Evolutionary conservation across 176 grass and related monocot species (phyloP).

Genomic region (Hordeum marinum): DNA sequence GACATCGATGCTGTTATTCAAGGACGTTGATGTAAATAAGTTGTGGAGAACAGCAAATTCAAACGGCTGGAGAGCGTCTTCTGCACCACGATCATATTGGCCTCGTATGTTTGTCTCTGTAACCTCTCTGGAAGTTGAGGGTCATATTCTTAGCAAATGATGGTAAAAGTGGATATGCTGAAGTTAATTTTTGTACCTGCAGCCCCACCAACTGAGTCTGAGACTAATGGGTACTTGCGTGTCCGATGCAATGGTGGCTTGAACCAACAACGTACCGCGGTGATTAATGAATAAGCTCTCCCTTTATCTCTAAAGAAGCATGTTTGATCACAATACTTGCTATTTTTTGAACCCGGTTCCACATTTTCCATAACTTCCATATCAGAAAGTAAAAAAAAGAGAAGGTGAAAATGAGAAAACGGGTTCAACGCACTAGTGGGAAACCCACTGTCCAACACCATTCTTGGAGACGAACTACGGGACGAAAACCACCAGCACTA

Average conservation of each 20-base stretch:
- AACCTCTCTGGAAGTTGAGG: background rate
- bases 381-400: background rate
- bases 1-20: slow-evolving; percentile 19
- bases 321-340: background rate
- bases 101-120: slow-evolving; percentile 46
- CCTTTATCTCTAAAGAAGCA: background rate
- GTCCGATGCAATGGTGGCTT: slow-evolving; percentile 94
- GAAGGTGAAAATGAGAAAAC: background rate
- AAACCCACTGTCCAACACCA: background rate
- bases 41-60: slow-evolving; percentile 73
- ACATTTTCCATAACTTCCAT: background rate
- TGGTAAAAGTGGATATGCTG: slow-evolving; percentile 20
- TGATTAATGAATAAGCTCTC: slow-evolving; percentile 30
- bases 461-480: background rate
- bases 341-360: background rate
- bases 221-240: slow-evolving; percentile 77
- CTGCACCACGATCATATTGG: slow-evolving; percentile 80
- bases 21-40: slow-evolving; percentile 77
- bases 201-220: slow-evolving; percentile 73
- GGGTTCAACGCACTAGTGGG: background rate
- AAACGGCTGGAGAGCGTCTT: slow-evolving; percentile 84
- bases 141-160: background rate
- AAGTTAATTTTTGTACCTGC: slow-evolving; percentile 34
- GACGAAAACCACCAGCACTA: background rate
- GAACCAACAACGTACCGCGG: slow-evolving; percentile 89